Evolutionary conservation across 331 rosid species (phyloP).

Genomic region (Ulmus americana): DNA sequence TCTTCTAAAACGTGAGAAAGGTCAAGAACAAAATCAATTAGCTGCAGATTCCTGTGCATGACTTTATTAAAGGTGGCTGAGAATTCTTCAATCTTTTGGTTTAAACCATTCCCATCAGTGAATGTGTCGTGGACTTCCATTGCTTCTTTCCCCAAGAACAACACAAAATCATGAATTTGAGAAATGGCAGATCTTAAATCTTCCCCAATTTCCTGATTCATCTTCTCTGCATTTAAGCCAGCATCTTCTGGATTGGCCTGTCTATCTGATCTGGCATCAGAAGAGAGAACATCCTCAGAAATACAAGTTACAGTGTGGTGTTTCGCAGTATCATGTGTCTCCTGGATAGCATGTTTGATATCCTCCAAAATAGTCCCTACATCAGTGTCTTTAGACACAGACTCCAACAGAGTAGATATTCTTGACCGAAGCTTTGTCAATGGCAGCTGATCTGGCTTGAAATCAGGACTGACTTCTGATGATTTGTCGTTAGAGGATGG

Average conservation of each 20-base stretch:
- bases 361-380: slow-evolving; percentile 64
- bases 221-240: slow-evolving; percentile 46
- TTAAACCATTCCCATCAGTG: slow-evolving; percentile 49
- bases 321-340: slow-evolving; percentile 41
- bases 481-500: slow-evolving; percentile 31
- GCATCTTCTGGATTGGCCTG: slow-evolving; percentile 67
- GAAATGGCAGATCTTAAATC: slow-evolving; percentile 73
- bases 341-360: slow-evolving; percentile 62
- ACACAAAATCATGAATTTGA: slow-evolving; percentile 67
- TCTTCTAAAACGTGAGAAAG: slow-evolving; percentile 69
- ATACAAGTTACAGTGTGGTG: slow-evolving; percentile 34
- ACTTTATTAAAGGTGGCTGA: slow-evolving; percentile 52
- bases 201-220: slow-evolving; percentile 34
- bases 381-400: slow-evolving; percentile 58
- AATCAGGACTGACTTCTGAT: slow-evolving; percentile 24
- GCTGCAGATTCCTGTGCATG: slow-evolving; percentile 41
- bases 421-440: slow-evolving; percentile 60
- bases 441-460: slow-evolving; percentile 37
- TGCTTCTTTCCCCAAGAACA: slow-evolving; percentile 66
- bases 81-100: slow-evolving; percentile 60
- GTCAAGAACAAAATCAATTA: slow-evolving; percentile 64
- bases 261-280: slow-evolving; percentile 51
- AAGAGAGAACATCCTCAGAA: slow-evolving; percentile 39
- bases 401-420: slow-evolving; percentile 59
- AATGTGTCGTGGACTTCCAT: slow-evolving; percentile 51